phyloP scores from a whole-genome alignment of 2,329 filamentous ascomycete genomes.

The Diplocarpon rosae region DNA sequence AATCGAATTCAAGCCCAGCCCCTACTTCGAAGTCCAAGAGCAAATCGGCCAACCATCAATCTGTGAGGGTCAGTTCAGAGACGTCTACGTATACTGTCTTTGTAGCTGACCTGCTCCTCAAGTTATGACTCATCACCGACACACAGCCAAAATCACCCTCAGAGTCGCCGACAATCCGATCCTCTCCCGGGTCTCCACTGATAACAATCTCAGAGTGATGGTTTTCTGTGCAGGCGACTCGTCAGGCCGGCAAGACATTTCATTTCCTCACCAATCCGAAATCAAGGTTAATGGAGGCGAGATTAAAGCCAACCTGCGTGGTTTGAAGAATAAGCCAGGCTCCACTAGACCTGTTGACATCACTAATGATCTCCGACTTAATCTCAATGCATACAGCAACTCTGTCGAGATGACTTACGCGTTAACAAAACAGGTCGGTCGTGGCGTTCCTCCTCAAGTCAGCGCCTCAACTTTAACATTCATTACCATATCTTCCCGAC shows the following conservation, averaged over 20 bases:
- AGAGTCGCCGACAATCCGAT: conserved; percentile 37
- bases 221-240: conserved; percentile 68
- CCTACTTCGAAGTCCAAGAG: conserved; percentile 67
- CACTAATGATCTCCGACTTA: conserved; percentile 62
- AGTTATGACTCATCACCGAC: conserved; percentile 28
- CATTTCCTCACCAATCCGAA: conserved; percentile 88
- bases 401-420: conserved; percentile 82
- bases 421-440: conserved; percentile 69
- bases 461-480: conserved; percentile 13
- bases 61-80: conserved; percentile 53
- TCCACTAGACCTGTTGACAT: conserved; percentile 91
- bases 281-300: conserved; percentile 82
- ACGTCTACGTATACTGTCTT: background rate
- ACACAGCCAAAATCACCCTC: conserved; percentile 46
- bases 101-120: background rate
- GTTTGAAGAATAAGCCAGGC: conserved; percentile 90
- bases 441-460: conserved; percentile 14
- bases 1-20: conserved; percentile 60
- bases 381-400: conserved; percentile 54
- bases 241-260: conserved; percentile 58
- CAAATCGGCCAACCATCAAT: conserved; percentile 53
- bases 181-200: conserved; percentile 15
- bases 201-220: conserved; percentile 52
- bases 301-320: conserved; percentile 84
- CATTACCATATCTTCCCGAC: conserved; percentile 10